Evolutionary conservation across 176 grass and related monocot genomes (phyloP), one percentile per base, ranked within the genome.

Genomic region (Eleusine indica): DNA sequence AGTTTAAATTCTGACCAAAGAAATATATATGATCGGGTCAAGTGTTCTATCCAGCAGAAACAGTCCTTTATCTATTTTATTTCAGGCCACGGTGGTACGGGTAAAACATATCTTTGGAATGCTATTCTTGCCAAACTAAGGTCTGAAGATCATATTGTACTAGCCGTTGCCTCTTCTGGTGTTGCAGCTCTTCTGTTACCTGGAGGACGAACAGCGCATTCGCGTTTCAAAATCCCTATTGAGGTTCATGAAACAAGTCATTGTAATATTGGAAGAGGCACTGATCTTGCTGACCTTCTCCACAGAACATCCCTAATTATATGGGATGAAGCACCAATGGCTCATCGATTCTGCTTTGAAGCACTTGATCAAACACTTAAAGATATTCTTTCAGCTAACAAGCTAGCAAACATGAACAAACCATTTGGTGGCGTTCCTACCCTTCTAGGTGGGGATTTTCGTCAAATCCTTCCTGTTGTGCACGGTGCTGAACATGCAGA

Each of bases 21-120:
- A 1, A 0, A 0, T 1, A 32, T 38, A 2, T 57, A 54, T 51
- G 21, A 80, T 7, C 7, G 0, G 0, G 39, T 32, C 29, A 3
- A 29, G 2, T 0, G 28, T 4, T 19, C 15, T 7, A 6, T 80
- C 0, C 0, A 18, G 3, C 18, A 0, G 0, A 17, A 43, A 0
- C 6, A 6, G n/a, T 47, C 18, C 3, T 13, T 13, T 19, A 3
- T n/a, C 0, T 58, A 6, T 12, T 67, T 72, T 57, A 29, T 67
- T 0, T 71, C 65, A 41, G n/a, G 60, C 1, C 43, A 70, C 58
- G 65, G 79, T 10, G 79, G 79, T 0, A 82, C 41, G 2, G 43
- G 66, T 0, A 71, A 82, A 52, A 71, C 79, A 10, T 82, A 53
- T 21, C 7, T 82, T 0, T 82, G 79, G 79, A 66, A 82, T 9